phyloP scores from a whole-genome alignment of 768 basidiomycete species.

The Naganishia vaughanmartiniae region DNA sequence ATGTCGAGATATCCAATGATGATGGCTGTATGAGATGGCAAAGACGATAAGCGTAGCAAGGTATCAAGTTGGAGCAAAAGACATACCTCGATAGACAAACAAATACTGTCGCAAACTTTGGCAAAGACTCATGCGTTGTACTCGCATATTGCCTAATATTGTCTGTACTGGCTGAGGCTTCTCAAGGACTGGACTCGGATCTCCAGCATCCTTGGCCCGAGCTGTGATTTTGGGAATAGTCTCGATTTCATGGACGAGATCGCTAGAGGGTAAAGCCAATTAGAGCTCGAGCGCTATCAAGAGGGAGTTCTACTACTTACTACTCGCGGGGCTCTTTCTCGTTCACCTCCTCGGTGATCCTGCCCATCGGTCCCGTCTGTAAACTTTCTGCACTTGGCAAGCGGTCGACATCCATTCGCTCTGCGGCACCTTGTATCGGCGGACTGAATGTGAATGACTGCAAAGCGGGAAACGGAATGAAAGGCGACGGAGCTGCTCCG shows the following conservation, averaged over 20 bases:
- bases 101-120: conserved; percentile 93
- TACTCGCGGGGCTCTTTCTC: background rate
- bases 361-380: background rate
- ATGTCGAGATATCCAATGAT: conserved; percentile 45
- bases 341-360: conserved; percentile 8
- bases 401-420: conserved; percentile 9
- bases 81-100: conserved; percentile 73
- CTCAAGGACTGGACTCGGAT: conserved; percentile 60
- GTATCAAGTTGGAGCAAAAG: background rate
- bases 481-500: background rate
- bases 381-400: background rate
- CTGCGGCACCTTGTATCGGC: conserved; percentile 4
- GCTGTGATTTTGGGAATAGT: conserved; percentile 52
- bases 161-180: conserved; percentile 73
- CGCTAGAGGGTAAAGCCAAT: background rate
- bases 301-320: background rate
- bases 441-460: conserved; percentile 23
- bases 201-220: conserved; percentile 31
- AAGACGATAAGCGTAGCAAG: background rate
- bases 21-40: conserved; percentile 37
- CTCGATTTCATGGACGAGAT: conserved; percentile 24
- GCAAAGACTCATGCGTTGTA: conserved; percentile 94
- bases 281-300: background rate
- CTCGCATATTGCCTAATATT: conserved; percentile 86
- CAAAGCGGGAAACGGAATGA: conserved; percentile 15